Evolutionary conservation across 2,329 filamentous ascomycete genomes (phyloP).

Genomic region (Emmonsia crescens): DNA sequence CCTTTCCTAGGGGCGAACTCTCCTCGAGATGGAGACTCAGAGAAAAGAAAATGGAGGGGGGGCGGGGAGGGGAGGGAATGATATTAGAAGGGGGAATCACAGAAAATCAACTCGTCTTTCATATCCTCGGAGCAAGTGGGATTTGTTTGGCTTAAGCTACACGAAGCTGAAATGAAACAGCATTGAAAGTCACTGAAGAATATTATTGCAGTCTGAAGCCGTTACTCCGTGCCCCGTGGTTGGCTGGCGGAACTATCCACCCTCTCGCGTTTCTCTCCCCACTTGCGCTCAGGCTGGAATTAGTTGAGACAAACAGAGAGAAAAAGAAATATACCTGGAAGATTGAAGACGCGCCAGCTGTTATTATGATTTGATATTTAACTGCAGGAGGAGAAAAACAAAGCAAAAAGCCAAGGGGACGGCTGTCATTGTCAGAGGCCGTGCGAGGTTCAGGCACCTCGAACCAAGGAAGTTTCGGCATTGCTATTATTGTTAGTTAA

Average conservation of each 20-base stretch:
- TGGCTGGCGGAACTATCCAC: background rate
- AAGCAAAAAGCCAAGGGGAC: background rate
- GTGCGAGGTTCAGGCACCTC: background rate
- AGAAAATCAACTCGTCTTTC: background rate
- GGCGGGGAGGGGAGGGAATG: background rate
- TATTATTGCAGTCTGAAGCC: background rate
- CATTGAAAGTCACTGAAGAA: background rate
- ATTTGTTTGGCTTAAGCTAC: background rate
- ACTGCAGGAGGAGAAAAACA: background rate
- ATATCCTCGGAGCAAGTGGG: background rate
- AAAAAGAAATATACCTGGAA: background rate
- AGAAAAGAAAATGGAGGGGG: background rate
- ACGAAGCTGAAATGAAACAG: background rate
- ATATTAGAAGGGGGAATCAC: background rate
- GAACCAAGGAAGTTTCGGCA: background rate
- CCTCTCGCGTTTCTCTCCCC: background rate
- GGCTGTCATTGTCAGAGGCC: background rate
- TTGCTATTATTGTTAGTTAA: background rate
- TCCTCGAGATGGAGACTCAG: background rate
- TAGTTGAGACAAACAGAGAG: background rate
- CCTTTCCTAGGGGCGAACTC: background rate
- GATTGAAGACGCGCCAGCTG: background rate
- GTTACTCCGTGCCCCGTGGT: background rate
- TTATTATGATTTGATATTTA: background rate
- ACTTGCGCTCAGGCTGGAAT: background rate